These are phyloP conservation scores for Ministeria vibrans DNA, from an alignment of 78 protist species.

Conservation along the genomic window DNA sequence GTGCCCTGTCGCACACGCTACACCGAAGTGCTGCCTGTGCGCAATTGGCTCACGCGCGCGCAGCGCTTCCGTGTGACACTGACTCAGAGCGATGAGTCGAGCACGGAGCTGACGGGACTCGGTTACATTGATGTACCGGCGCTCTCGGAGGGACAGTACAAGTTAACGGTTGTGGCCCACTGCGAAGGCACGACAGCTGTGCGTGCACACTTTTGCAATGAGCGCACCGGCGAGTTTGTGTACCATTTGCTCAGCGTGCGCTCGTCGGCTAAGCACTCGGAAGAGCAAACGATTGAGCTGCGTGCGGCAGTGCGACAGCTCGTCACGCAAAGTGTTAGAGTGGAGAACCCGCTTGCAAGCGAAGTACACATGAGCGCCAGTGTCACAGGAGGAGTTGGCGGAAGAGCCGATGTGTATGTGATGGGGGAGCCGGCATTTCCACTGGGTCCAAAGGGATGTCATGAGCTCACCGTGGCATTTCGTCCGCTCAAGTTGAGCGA, in stretches of 20 bases:
- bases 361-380: conserved; percentile 8
- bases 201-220: conserved; percentile 34
- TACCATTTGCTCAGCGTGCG: conserved; percentile 18
- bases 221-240: conserved; percentile 46
- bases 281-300: conserved; percentile 25
- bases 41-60: conserved; percentile 55
- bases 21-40: conserved; percentile 12
- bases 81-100: background rate
- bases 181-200: conserved; percentile 31
- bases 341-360: conserved; percentile 52
- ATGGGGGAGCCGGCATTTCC: no score
- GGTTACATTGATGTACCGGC: conserved; percentile 64
- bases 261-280: conserved; percentile 11
- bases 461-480: background rate
- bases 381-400: no score
- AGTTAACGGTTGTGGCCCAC: conserved; percentile 25
- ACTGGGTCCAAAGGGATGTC: conserved; percentile 11
- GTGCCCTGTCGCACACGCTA: conserved; percentile 9
- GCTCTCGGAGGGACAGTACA: conserved; percentile 12
- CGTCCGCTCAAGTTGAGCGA: background rate
- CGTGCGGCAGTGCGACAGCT: conserved; percentile 44
- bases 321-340: conserved; percentile 4
- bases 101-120: conserved; percentile 25
- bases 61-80: conserved; percentile 58
- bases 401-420: no score